phyloP scores from a whole-genome alignment of 2,329 filamentous ascomycete species.

The Monilinia polystroma region DNA sequence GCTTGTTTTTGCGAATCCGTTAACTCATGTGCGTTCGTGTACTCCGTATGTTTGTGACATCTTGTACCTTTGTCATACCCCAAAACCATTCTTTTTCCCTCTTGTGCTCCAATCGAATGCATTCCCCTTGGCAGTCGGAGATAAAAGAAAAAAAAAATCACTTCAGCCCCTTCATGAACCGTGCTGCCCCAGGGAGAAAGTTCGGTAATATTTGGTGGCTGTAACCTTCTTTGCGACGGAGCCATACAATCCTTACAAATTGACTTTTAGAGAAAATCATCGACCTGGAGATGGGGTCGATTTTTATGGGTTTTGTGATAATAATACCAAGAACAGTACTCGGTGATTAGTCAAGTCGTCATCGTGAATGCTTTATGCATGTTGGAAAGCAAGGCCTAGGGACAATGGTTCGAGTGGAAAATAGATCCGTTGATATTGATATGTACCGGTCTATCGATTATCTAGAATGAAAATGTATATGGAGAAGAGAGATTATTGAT shows the following conservation, averaged over 20 bases:
- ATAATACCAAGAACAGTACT: slow-evolving; percentile 5
- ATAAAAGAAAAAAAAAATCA: slow-evolving; percentile 1
- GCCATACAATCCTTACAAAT: slow-evolving; percentile 4
- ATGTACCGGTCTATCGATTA: no score
- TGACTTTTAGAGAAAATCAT: no score
- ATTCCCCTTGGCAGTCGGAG: slow-evolving; percentile 7
- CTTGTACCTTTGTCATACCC: slow-evolving; percentile 5
- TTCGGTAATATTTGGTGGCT: slow-evolving; percentile 13
- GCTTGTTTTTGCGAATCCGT: neutral
- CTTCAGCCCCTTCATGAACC: slow-evolving; percentile 20
- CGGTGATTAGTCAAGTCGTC: slow-evolving; percentile 15
- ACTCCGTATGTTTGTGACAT: neutral
- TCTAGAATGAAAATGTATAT: slow-evolving; percentile 2
- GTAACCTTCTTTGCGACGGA: neutral
- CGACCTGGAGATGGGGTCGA: slow-evolving; percentile 4
- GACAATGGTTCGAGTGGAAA: neutral
- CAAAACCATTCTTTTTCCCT: neutral
- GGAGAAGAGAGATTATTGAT: slow-evolving; percentile 1
- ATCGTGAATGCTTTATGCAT: slow-evolving; percentile 14
- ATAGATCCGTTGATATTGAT: neutral
- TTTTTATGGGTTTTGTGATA: slow-evolving; percentile 14
- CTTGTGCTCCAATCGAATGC: neutral
- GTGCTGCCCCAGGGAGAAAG: slow-evolving; percentile 15
- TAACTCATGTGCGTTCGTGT: slow-evolving; percentile 11
- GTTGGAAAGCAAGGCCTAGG: slow-evolving; percentile 6